A percentile compares a stretch with the other conserved stretches of the same genome.
Evolutionary conservation across 805 yeast species (phyloP).

Genomic region (Candida ficus): DNA sequence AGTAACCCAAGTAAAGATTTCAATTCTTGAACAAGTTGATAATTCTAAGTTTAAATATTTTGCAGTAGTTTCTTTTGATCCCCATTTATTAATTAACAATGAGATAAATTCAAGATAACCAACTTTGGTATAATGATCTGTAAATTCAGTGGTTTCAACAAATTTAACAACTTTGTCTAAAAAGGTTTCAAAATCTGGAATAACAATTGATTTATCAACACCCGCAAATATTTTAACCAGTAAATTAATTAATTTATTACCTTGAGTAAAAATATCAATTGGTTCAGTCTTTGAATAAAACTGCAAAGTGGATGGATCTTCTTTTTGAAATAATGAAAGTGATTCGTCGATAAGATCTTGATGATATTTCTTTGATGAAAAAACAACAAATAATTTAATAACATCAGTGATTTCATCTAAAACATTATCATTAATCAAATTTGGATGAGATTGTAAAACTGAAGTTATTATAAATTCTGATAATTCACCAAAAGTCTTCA

Average conservation of each 20-base stretch:
- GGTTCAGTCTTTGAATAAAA: conserved; percentile 8
- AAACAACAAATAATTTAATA: conserved; percentile 30
- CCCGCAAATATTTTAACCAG: conserved; percentile 46
- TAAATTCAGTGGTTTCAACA: conserved; percentile 11
- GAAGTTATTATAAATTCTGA: conserved; percentile 6
- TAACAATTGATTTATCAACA: conserved; percentile 38
- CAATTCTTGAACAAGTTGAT: conserved; percentile 34
- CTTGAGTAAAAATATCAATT: conserved; percentile 21
- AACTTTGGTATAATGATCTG: conserved; percentile 30
- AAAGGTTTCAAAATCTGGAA: conserved; percentile 20
- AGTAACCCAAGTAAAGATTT: conserved; percentile 60
- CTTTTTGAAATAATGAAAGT: conserved; percentile 30
- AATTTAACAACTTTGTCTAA: conserved; percentile 10
- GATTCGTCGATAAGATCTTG: conserved; percentile 38
- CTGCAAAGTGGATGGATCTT: conserved; percentile 14
- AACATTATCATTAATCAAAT: conserved; percentile 10
- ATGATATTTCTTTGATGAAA: conserved; percentile 31
- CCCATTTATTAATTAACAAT: conserved; percentile 55
- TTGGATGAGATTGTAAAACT: not conserved
- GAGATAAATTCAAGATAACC: conserved; percentile 54
- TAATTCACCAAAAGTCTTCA: conserved; percentile 14
- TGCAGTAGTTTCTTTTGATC: not conserved
- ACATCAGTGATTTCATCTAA: conserved; percentile 29
- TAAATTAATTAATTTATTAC: conserved; percentile 32
- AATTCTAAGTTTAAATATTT: conserved; percentile 3